Evolutionary conservation across 176 grass and related monocot species (phyloP).

Genomic region (Zizania latifolia): DNA sequence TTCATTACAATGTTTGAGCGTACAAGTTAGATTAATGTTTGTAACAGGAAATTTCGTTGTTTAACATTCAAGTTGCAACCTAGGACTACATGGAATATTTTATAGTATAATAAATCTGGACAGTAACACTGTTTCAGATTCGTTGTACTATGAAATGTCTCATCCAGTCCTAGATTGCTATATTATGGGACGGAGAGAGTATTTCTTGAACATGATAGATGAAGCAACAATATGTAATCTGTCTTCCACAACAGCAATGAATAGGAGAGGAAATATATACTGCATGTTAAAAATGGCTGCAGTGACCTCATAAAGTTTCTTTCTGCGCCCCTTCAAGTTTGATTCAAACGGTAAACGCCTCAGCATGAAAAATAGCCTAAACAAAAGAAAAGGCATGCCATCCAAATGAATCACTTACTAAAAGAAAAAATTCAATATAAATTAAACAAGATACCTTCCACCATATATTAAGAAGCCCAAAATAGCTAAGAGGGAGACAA

Average conservation of each 20-base stretch:
- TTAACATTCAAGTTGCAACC: not conserved
- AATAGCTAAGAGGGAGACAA: conserved; percentile 67
- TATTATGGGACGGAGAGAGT: too few species aligned
- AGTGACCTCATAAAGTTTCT: conserved; percentile 81
- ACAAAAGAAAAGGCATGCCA: not conserved
- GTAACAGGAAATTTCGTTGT: not conserved
- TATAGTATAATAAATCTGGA: too few species aligned
- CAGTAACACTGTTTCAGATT: too few species aligned
- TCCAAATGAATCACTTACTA: not conserved
- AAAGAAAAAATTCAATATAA: not conserved
- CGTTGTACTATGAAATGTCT: too few species aligned
- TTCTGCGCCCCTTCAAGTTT: conserved; percentile 70
- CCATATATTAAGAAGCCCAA: conserved; percentile 76
- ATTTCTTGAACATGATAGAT: not conserved
- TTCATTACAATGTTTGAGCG: conserved; percentile 7
- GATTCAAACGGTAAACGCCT: conserved; percentile 84
- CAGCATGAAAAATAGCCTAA: conserved; percentile 81
- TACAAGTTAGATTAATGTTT: not conserved
- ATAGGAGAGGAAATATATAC: not conserved
- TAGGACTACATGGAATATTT: too few species aligned
- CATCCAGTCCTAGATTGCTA: too few species aligned
- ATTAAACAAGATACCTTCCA: conserved; percentile 55
- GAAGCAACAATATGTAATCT: not conserved
- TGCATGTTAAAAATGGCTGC: not conserved
- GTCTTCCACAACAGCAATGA: not conserved